These are phyloP conservation scores for Nothomitra cinnamomea DNA, from an alignment of 2,329 filamentous ascomycete species.

Conservation along the genomic window DNA sequence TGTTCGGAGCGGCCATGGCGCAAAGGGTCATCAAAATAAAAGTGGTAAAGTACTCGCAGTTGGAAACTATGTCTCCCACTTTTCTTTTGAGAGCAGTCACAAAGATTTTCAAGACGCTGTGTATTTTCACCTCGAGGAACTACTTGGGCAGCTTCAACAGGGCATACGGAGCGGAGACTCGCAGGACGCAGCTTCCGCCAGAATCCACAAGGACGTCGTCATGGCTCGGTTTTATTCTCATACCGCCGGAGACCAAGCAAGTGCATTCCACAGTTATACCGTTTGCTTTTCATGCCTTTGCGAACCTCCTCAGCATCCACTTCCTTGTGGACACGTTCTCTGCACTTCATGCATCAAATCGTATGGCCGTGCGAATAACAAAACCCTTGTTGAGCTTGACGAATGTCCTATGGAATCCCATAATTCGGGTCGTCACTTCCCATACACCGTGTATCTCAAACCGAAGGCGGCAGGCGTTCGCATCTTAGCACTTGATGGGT, in stretches of 20 bases:
- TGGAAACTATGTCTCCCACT: constrained; percentile 24
- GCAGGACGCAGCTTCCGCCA: constrained; percentile 13
- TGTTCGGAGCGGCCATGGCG: constrained; percentile 19
- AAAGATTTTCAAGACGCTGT: constrained; percentile 16
- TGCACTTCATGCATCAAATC: constrained; percentile 25
- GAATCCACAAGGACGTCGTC: constrained; percentile 16
- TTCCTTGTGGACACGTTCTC: constrained; percentile 30
- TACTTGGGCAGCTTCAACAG: constrained; percentile 14
- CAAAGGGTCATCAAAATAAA: constrained; percentile 28
- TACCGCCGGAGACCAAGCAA: constrained; percentile 5
- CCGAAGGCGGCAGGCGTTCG: constrained; percentile 22
- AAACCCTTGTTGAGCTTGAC: constrained; percentile 14
- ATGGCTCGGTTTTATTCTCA: constrained; percentile 20
- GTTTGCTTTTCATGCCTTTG: constrained; percentile 31
- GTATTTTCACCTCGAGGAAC: constrained; percentile 10
- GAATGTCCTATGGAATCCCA: constrained; percentile 20
- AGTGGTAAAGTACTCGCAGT: constrained; percentile 26
- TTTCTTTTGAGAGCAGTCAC: constrained; percentile 16
- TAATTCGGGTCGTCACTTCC: constrained; percentile 5
- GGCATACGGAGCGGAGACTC: constrained; percentile 15
- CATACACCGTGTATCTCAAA: constrained; percentile 17
- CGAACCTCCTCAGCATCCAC: constrained; percentile 24
- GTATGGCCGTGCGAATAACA: constrained; percentile 15
- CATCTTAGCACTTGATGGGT: constrained; percentile 26
- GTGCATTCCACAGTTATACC: constrained; percentile 22